These are phyloP conservation scores for Pseudozyma hubeiensis DNA, from an alignment of 1,284 basidiomycete species.

Conservation along the genomic window DNA sequence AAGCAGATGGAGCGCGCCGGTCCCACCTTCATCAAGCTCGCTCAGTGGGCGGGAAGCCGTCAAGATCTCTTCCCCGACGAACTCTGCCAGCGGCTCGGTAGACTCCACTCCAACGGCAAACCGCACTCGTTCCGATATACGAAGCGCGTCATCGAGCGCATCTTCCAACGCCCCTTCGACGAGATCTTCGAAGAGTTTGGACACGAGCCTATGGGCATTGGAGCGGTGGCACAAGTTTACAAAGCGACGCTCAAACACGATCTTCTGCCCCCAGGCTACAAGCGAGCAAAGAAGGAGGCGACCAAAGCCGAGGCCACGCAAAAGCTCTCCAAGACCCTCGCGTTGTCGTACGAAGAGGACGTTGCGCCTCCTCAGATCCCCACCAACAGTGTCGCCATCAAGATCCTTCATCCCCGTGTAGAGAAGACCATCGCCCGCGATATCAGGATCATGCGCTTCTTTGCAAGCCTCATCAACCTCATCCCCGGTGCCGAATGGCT, in stretches of 20 bases:
- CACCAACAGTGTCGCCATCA: slow-evolving; percentile 82
- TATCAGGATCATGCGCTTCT: slow-evolving; percentile 93
- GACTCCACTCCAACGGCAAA: slow-evolving; percentile 87
- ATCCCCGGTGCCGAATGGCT: slow-evolving; percentile 97
- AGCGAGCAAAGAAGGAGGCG: slow-evolving; percentile 45
- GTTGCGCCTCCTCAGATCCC: slow-evolving; percentile 54
- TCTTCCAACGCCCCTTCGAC: slow-evolving; percentile 79
- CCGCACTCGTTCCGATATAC: slow-evolving; percentile 87
- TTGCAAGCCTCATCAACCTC: slow-evolving; percentile 81
- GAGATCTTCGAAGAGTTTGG: slow-evolving; percentile 94
- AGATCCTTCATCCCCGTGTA: slow-evolving; percentile 86
- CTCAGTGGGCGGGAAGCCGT: slow-evolving; percentile 97
- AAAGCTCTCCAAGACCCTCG: slow-evolving; percentile 52
- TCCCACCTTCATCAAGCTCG: slow-evolving; percentile 97
- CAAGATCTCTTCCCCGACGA: slow-evolving; percentile 92
- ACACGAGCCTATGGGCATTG: slow-evolving; percentile 89
- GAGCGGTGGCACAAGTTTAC: slow-evolving; percentile 96
- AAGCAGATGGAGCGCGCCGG: slow-evolving; percentile 92
- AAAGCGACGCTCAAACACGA: slow-evolving; percentile 84
- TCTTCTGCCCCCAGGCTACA: slow-evolving; percentile 76
- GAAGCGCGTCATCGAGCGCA: slow-evolving; percentile 81
- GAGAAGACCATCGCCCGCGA: slow-evolving; percentile 85
- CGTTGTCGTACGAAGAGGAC: slow-evolving; percentile 60
- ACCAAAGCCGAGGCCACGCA: slow-evolving; percentile 21
- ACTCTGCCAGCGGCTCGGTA: slow-evolving; percentile 87